Percentiles rank a stretch among this genome's conserved stretches.
phyloP scores from a whole-genome alignment of 2,329 filamentous ascomycete species.

The Pseudocercospora crystallina region DNA sequence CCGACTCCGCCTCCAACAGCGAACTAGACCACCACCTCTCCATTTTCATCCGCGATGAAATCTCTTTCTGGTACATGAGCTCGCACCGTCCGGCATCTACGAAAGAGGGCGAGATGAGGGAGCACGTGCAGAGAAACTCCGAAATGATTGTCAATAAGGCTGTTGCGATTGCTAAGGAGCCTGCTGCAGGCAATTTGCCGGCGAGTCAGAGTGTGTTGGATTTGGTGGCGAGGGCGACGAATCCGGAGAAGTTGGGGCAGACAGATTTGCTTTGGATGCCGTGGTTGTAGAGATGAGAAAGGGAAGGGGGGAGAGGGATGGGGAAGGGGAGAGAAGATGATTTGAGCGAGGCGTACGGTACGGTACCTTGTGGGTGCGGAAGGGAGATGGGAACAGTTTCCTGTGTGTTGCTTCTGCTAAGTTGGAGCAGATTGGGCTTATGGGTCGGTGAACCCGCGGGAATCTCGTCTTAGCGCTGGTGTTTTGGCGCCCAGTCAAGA shows the following conservation, averaged over 20 bases:
- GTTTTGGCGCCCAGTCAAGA: not conserved
- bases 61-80: conserved; percentile 93
- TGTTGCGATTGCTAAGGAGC: conserved; percentile 71
- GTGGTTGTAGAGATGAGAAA: conserved; percentile 63
- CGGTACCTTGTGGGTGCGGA: not conserved
- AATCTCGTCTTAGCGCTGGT: not conserved
- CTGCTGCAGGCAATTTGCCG: conserved; percentile 70
- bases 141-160: conserved; percentile 91
- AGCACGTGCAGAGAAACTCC: conserved; percentile 80
- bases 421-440: not conserved
- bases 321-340: not conserved
- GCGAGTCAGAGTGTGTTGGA: conserved; percentile 98
- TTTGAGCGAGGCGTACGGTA: conserved; percentile 1
- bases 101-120: conserved; percentile 68
- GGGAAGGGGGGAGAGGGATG: not conserved
- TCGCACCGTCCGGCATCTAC: conserved; percentile 62
- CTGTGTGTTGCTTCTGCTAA: too few relatives aligned
- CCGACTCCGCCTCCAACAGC: conserved; percentile 28
- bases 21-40: conserved; percentile 94
- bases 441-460: not conserved
- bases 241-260: conserved; percentile 82
- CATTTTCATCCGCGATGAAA: conserved; percentile 95
- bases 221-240: conserved; percentile 85
- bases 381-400: too few relatives aligned
- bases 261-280: conserved; percentile 97